Conservation (phyloP, 371 early-diverging fungal species). For the Sporodiniella umbellata region DNA sequence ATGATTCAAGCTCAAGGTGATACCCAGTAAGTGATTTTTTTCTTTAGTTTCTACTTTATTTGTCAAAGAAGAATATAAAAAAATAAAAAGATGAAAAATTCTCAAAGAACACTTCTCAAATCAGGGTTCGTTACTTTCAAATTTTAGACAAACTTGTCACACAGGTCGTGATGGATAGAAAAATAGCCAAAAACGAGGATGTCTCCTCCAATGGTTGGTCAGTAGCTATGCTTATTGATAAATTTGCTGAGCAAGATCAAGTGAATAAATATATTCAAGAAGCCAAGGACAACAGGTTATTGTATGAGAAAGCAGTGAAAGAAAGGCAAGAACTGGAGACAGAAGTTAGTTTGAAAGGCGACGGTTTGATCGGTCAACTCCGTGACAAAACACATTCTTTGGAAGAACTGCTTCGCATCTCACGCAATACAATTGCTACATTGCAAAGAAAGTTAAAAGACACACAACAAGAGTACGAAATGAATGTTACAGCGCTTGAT, state of each 20-base stretch:
- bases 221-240: slow-evolving; percentile 70
- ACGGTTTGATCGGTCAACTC: slow-evolving; percentile 71
- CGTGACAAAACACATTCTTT: slow-evolving; percentile 74
- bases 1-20: slow-evolving; percentile 69
- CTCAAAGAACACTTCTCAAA: not conserved
- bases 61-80: not conserved
- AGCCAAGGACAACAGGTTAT: slow-evolving; percentile 57
- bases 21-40: slow-evolving; percentile 24
- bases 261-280: slow-evolving; percentile 65
- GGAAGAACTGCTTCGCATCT: slow-evolving; percentile 77
- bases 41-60: not conserved
- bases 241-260: slow-evolving; percentile 81
- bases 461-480: slow-evolving; percentile 61
- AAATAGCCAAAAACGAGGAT: slow-evolving; percentile 61
- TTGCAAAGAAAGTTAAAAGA: slow-evolving; percentile 71
- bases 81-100: not conserved
- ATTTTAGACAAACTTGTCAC: slow-evolving; percentile 75
- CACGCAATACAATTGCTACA: slow-evolving; percentile 76
- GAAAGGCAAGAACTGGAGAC: slow-evolving; percentile 69
- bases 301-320: slow-evolving; percentile 46
- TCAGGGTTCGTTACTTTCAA: slow-evolving; percentile 73
- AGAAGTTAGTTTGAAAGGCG: slow-evolving; percentile 68
- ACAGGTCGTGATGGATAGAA: slow-evolving; percentile 79
- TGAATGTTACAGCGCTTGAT: slow-evolving; percentile 67
- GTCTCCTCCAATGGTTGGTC: slow-evolving; percentile 47